Evolutionary conservation across 495 filamentous ascomycete species (phyloP).

Genomic region (Neurospora tetraspora): DNA sequence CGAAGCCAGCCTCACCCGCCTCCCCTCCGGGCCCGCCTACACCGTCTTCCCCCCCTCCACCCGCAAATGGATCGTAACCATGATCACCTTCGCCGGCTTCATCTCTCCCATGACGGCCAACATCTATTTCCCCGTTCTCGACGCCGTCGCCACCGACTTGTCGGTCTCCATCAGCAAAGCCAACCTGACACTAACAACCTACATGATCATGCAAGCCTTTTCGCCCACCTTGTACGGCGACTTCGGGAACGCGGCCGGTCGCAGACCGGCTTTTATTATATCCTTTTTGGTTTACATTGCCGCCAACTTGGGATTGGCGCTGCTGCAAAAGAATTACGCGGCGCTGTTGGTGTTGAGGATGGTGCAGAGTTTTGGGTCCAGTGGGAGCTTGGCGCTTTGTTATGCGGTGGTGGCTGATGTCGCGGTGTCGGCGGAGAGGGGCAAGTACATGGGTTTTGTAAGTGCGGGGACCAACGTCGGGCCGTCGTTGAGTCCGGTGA

Average conservation of each 20-base stretch:
- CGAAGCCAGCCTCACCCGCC: slow-evolving; percentile 19
- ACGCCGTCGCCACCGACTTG: slow-evolving; percentile 43
- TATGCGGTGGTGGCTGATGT: slow-evolving; percentile 56
- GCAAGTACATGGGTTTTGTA: slow-evolving; percentile 49
- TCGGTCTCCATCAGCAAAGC: slow-evolving; percentile 49
- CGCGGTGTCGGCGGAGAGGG: slow-evolving; percentile 46
- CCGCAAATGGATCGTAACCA: slow-evolving; percentile 52
- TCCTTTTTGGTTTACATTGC: slow-evolving; percentile 48
- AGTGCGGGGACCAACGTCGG: slow-evolving; percentile 42
- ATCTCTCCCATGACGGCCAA: slow-evolving; percentile 68
- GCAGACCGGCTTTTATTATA: slow-evolving; percentile 50
- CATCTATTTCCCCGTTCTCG: slow-evolving; percentile 71
- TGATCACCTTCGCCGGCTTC: slow-evolving; percentile 55
- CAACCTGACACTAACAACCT: slow-evolving; percentile 59
- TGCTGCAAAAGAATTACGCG: slow-evolving; percentile 51
- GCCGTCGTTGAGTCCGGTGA: slow-evolving; percentile 48
- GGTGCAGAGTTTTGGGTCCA: slow-evolving; percentile 43
- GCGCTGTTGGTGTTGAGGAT: slow-evolving; percentile 52
- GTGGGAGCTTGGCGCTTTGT: slow-evolving; percentile 46
- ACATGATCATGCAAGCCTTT: slow-evolving; percentile 53
- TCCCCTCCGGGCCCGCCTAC: slow-evolving; percentile 36
- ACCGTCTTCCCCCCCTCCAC: slow-evolving; percentile 46
- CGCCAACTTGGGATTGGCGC: slow-evolving; percentile 54
- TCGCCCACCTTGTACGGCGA: slow-evolving; percentile 51
- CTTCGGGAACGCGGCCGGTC: slow-evolving; percentile 48